Evolutionary conservation across 345 rosid species (phyloP).

Genomic region (rapeseed (Brassica napus)): Da-Ae NC_063442.1:8805501-8806000

Average conservation of each 20-base stretch:
- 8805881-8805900: conserved; percentile 94
- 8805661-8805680: neutral
- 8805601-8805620: conserved; percentile 43
- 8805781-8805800: neutral
- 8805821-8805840: conserved; percentile 97
- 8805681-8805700: neutral
- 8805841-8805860: conserved; percentile 89
- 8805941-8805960: neutral
- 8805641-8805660: neutral
- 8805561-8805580: conserved; percentile 42
- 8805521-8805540: conserved; percentile 84
- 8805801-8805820: neutral
- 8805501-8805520: neutral
- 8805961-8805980: neutral
- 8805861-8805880: conserved; percentile 93
- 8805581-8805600: conserved; percentile 41
- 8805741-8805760: conserved; percentile 35
- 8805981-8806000: conserved; percentile 56
- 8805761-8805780: neutral
- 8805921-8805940: neutral
- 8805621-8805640: conserved; percentile 29
- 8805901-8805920: conserved; percentile 23
- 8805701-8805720: conserved; percentile 54
- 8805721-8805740: conserved; percentile 56
- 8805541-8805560: conserved; percentile 66